Evolutionary conservation across 352 stramenopile genomes (phyloP).

Genomic region (Plasmopara viticola): DNA sequence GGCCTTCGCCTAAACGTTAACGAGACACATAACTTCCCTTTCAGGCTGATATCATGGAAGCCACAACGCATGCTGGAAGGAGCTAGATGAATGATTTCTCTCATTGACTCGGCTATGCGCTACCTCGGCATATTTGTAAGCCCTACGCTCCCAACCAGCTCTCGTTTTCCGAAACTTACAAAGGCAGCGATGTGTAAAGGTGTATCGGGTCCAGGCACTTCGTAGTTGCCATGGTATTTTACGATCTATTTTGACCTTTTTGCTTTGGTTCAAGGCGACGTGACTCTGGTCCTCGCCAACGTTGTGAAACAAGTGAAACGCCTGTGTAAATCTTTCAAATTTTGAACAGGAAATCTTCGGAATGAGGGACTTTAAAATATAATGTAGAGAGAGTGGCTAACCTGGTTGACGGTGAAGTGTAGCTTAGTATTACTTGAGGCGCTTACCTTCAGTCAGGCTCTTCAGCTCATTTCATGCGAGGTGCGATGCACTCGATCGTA

Average conservation of each 20-base stretch:
- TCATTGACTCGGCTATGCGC: neutral
- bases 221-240: neutral
- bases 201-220: neutral
- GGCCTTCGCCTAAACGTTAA: neutral
- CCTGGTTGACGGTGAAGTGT: neutral
- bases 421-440: neutral
- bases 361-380: neutral
- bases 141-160: neutral
- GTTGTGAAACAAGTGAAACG: neutral
- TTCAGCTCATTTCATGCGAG: neutral
- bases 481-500: neutral
- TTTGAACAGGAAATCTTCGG: neutral
- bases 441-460: neutral
- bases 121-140: neutral
- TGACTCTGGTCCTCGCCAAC: neutral
- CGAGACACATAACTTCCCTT: neutral
- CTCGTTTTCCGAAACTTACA: neutral
- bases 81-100: neutral
- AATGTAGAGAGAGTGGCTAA: neutral
- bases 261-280: neutral
- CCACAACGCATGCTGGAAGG: neutral
- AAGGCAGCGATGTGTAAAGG: neutral
- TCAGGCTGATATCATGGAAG: neutral
- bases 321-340: neutral
- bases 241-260: neutral